Evolutionary conservation across 768 basidiomycete genomes (phyloP), one percentile per base, ranked within the genome.

Genomic region (Pluteus cervinus): DNA sequence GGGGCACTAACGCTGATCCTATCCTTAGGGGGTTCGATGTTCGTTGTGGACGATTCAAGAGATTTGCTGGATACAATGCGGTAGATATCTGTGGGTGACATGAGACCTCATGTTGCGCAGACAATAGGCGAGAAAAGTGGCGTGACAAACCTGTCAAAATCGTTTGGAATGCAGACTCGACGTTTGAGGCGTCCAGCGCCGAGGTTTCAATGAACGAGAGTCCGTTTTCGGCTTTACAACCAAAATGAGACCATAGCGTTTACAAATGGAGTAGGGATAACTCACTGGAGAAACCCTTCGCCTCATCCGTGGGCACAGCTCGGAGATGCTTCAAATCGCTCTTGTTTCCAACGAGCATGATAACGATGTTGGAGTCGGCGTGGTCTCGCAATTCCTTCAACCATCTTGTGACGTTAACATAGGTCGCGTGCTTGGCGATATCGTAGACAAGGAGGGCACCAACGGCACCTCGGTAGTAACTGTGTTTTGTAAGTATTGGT

Each of bases 101-200:
- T n/a, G n/a, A n/a, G n/a, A n/a, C n/a, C n/a, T n/a, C n/a, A n/a
- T n/a, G 31, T 22, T 25, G 42, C 16, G 36, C 29, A 44, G 36
- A 48, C 31, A 33, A 26, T 18, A 16, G 20, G 15, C 3, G 6
- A 24, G n/a, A 20, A 22, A 8, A 22, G 23, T 22, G 29, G 10
- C 7, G 2, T 32, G 36, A 24, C 78, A 36, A 33, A 90, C 92
- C 92, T 30, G 86, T 81, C 44, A 99, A 73, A 56, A 97, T 97
- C 41, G 80, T 91, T 61, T 98, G 92, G 81, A 99, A 99, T 35
- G 94, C 96, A 40, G 76, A 66, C 66, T 98, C 94, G 63, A 99
- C 93, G 66, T 97, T 96, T 35, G 91, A 93, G 52, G 94, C 90
- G 79, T 99, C 96, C 76, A 98, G 81, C 67, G 94, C 94, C 55